Conservation (phyloP, 148 eudicot species). For the Cornus florida region DNA sequence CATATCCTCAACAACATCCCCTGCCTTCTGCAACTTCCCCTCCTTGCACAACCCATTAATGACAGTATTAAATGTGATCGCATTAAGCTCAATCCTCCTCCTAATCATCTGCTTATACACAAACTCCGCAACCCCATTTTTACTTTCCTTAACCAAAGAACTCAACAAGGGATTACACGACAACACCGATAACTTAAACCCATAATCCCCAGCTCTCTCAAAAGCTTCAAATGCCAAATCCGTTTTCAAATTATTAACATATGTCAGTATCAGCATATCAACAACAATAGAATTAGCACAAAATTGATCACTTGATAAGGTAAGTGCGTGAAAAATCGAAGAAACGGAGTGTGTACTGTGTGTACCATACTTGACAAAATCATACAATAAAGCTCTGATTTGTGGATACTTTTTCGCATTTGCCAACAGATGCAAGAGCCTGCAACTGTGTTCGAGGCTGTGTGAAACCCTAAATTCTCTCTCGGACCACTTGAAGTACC, state of each 20-base stretch:
- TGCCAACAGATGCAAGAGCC: slow-evolving; percentile 38
- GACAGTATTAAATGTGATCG: slow-evolving; percentile 58
- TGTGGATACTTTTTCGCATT: slow-evolving; percentile 40
- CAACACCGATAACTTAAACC: slow-evolving; percentile 48
- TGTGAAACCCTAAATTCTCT: slow-evolving; percentile 33
- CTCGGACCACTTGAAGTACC: slow-evolving; percentile 55
- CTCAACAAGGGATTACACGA: slow-evolving; percentile 63
- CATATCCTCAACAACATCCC: slow-evolving; percentile 73
- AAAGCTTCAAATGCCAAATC: slow-evolving; percentile 61
- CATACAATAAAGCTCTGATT: slow-evolving; percentile 53
- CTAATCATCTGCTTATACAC: slow-evolving; percentile 60
- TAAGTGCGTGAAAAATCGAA: slow-evolving; percentile 47
- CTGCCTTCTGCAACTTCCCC: slow-evolving; percentile 62
- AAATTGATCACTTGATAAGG: slow-evolving; percentile 24
- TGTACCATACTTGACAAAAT: slow-evolving; percentile 33
- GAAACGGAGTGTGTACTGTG: slow-evolving; percentile 37
- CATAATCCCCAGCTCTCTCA: slow-evolving; percentile 68
- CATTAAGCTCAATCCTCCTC: slow-evolving; percentile 53
- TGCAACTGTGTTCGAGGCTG: slow-evolving; percentile 37
- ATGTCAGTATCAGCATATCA: slow-evolving; percentile 58
- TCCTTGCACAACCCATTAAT: slow-evolving; percentile 61
- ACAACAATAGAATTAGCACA: slow-evolving; percentile 42
- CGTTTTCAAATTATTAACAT: slow-evolving; percentile 34
- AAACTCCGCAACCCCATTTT: slow-evolving; percentile 39
- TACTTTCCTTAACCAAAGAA: slow-evolving; percentile 52